Evolutionary conservation across 345 rosid species (phyloP).

Genomic region (Orychophragmus violaceus): DNA sequence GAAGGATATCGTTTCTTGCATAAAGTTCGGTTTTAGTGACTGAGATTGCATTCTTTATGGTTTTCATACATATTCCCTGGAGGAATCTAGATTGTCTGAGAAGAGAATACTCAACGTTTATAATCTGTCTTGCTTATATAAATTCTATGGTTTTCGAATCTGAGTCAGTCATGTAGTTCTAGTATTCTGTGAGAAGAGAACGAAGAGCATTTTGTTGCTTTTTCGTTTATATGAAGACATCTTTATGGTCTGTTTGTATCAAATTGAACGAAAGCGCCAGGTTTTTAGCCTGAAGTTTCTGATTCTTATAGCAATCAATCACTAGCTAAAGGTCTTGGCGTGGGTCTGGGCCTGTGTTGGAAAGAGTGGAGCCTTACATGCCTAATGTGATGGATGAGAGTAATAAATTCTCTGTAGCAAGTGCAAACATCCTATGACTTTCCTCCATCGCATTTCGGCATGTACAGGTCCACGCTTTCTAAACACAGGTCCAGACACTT

Average conservation of each 20-base stretch:
- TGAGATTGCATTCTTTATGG: background rate
- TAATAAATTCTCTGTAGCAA: too few species aligned
- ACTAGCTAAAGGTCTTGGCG: background rate
- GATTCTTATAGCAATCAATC: background rate
- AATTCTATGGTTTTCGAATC: background rate
- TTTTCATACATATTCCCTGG: background rate
- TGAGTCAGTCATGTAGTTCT: background rate
- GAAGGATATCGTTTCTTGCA: background rate
- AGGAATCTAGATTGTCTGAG: constrained; percentile 1
- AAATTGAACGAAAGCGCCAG: too few species aligned
- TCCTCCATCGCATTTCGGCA: background rate
- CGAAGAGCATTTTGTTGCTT: background rate
- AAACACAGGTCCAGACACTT: background rate
- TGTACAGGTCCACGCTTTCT: background rate
- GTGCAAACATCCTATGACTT: background rate
- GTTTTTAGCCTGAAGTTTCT: background rate
- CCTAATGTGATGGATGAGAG: background rate
- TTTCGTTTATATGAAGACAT: background rate
- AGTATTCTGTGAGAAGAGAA: background rate
- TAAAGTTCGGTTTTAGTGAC: background rate
- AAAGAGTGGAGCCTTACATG: background rate
- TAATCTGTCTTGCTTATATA: background rate
- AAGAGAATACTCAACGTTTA: background rate
- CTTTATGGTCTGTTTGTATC: too few species aligned
- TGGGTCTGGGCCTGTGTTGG: background rate